A percentile compares a stretch with the other conserved stretches of the same genome.
Conservation (phyloP, 768 basidiomycete genomes). For the Macrocybe gigantea region DNA sequence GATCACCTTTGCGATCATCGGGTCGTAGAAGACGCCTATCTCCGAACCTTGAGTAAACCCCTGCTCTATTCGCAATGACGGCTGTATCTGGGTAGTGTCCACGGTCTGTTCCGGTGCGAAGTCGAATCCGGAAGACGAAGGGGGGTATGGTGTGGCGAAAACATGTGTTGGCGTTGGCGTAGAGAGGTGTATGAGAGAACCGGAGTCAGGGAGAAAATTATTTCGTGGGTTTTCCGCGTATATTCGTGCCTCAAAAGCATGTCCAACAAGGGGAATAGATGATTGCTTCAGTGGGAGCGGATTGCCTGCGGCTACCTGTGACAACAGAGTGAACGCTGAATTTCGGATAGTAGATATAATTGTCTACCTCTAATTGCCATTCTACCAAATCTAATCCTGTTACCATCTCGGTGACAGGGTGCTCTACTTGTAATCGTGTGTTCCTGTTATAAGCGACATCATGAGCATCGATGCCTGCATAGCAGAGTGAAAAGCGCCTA, state of each 20-base stretch:
- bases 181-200: constrained; percentile 72
- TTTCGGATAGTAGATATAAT: background rate
- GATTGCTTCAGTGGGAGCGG: constrained; percentile 73
- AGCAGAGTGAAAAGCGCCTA: constrained; percentile 23
- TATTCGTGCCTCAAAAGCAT: constrained; percentile 92
- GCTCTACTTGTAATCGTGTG: constrained; percentile 81
- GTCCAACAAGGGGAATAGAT: constrained; percentile 81
- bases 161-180: constrained; percentile 69
- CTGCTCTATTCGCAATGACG: constrained; percentile 81
- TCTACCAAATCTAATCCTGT: constrained; percentile 92
- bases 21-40: constrained; percentile 87
- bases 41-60: constrained; percentile 77
- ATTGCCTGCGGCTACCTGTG: constrained; percentile 83
- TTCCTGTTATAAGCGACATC: constrained; percentile 44
- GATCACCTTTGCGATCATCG: constrained; percentile 89
- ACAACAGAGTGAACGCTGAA: background rate
- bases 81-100: constrained; percentile 31
- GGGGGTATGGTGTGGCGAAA: constrained; percentile 48
- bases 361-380: constrained; percentile 80
- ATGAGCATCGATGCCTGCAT: background rate
- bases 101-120: constrained; percentile 21
- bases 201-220: constrained; percentile 90
- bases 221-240: constrained; percentile 95
- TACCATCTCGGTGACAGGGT: constrained; percentile 93
- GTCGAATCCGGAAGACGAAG: constrained; percentile 15